Evolutionary conservation across 2,329 filamentous ascomycete genomes (phyloP).

Genomic region (Phialemoniopsis sp.): DNA sequence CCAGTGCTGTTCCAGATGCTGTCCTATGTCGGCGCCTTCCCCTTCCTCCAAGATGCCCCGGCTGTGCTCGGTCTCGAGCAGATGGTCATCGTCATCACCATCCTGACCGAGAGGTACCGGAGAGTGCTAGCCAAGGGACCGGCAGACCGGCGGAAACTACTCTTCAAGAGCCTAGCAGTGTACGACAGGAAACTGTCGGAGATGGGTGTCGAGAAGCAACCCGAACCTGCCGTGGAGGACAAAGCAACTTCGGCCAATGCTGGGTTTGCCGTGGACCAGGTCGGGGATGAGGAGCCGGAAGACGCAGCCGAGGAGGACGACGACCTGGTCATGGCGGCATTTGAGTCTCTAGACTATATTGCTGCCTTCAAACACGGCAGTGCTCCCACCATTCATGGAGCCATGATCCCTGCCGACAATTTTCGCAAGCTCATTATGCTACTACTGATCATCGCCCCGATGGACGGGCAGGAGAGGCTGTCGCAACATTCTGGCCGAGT

Average conservation of each 20-base stretch:
- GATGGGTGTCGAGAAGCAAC: slow-evolving; percentile 15
- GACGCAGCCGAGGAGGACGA: slow-evolving; percentile 49
- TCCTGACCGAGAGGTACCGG: slow-evolving; percentile 67
- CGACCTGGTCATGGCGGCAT: slow-evolving; percentile 63
- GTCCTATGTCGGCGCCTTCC: slow-evolving; percentile 69
- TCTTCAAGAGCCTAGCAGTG: slow-evolving; percentile 70
- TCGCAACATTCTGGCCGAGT: slow-evolving; percentile 57
- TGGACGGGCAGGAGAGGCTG: slow-evolving; percentile 61
- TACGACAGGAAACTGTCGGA: slow-evolving; percentile 56
- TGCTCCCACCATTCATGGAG: slow-evolving; percentile 48
- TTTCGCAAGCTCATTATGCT: slow-evolving; percentile 68
- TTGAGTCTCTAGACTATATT: slow-evolving; percentile 63
- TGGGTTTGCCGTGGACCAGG: slow-evolving; percentile 43
- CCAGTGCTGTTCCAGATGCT: slow-evolving; percentile 69
- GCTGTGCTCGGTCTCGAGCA: slow-evolving; percentile 66
- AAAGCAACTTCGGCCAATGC: slow-evolving; percentile 1
- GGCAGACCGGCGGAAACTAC: slow-evolving; percentile 55
- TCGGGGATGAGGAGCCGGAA: slow-evolving; percentile 33
- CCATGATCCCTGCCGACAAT: slow-evolving; percentile 71
- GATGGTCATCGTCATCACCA: slow-evolving; percentile 67
- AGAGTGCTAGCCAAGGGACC: slow-evolving; percentile 56
- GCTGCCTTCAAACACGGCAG: slow-evolving; percentile 54
- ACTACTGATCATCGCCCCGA: slow-evolving; percentile 61
- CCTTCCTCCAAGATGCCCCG: slow-evolving; percentile 67
- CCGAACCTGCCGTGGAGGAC: not conserved